A percentile compares a stretch with the other conserved stretches of the same genome.
phyloP scores from a whole-genome alignment of 225 moss, liverwort and hornwort species.

The Asterella californica region DNA sequence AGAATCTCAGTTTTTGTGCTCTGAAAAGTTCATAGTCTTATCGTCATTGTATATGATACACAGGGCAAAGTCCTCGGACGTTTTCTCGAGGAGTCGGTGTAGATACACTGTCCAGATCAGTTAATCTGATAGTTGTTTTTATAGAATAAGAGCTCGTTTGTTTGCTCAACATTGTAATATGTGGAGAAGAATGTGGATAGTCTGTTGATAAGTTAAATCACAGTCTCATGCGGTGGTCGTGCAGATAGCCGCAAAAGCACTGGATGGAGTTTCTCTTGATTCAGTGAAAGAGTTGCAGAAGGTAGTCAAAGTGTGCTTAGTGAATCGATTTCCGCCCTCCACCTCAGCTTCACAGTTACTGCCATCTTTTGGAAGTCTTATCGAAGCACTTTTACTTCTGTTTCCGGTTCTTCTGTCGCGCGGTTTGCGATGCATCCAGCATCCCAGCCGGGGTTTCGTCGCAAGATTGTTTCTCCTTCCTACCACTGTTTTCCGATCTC shows the following conservation, averaged over 20 bases:
- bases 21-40: too few species aligned
- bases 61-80: too few species aligned
- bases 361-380: constrained; percentile 88
- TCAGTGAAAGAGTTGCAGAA: constrained; percentile 82
- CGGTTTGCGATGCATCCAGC: constrained; percentile 64
- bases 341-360: constrained; percentile 66
- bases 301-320: constrained; percentile 65
- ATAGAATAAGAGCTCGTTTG: neutral
- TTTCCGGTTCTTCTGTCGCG: constrained; percentile 91
- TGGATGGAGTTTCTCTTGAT: constrained; percentile 78
- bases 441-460: neutral
- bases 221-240: neutral
- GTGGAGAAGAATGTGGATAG: neutral
- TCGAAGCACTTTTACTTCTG: constrained; percentile 84
- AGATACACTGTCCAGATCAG: too few species aligned
- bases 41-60: too few species aligned
- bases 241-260: constrained; percentile 73
- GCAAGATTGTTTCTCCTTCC: neutral
- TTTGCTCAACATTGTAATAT: neutral
- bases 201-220: neutral
- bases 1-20: too few species aligned
- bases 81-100: too few species aligned
- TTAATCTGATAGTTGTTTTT: neutral
- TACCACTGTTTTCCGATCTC: neutral
- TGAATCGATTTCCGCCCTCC: constrained; percentile 66